Base-by-base conservation (phyloP, 1,139 yeast species). In the Yamadazyma membranifaciens region DNA sequence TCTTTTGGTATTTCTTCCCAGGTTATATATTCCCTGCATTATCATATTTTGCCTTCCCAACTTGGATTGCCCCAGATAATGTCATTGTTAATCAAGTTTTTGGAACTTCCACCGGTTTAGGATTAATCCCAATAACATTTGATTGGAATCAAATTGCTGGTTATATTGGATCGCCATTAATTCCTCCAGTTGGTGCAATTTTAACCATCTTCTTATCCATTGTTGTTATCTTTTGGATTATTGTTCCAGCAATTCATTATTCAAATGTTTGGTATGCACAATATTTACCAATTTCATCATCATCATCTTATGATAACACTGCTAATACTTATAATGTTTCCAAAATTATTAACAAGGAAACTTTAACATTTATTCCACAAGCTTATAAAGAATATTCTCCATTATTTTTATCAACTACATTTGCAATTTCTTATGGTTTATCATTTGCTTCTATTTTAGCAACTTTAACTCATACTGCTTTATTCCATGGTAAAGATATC, bases 131-230 rank as follows among this genome's bases (percentile, higher is more conserved):
- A 17, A 56, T 78, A 39, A 65, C 73, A 16, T 63, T 66, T 46
- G 70, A 64, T 52, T 69, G 75, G 75, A 69, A 67, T 50, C 75
- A 69, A 54, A 62, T 70, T 37, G 64, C 73, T 31, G 84, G 81
- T 39, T 78, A 75, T 59, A 62, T 78, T 45, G 80, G 82, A 12
- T 75, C 84, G 20, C 87, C 91, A 9, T 69, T 84, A 53, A 73
- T 81, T 49, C 84, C 87, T 7, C 89, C 91, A 25, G 78, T 81
- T 38, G 65, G 75, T 39, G 75, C 83, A 15, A 62, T 77, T 42
- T 66, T 73, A 29, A 80, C 83, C 49, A 69, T 77, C 45, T 63
- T 73, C 43, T 33, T 65, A 5, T 73, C 80, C 14, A 59, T 77
- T 38, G 61, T 78, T 11, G 37, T 63, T 13, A 63, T 70, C 43